Evolutionary conservation across 2,329 filamentous ascomycete genomes (phyloP).

Genomic region (Sphaceloma murrayae): DNA sequence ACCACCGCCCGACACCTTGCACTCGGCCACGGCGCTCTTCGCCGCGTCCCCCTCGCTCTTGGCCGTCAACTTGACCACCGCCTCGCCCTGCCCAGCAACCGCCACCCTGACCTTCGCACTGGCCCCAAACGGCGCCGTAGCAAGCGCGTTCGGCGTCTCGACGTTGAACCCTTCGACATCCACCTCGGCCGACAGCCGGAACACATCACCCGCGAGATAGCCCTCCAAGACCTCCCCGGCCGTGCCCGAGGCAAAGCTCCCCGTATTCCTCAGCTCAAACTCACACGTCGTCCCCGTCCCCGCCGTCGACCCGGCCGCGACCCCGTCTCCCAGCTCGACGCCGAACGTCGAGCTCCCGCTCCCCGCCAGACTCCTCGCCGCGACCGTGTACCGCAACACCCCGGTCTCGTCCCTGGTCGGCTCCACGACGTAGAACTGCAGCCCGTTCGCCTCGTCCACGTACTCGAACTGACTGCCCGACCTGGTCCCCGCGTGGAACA

Average conservation of each 20-base stretch:
- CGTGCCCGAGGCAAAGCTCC: slow-evolving; percentile 25
- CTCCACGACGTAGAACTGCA: slow-evolving; percentile 44
- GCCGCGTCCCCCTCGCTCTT: slow-evolving; percentile 5
- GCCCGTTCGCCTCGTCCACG: slow-evolving; percentile 38
- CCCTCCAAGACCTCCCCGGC: slow-evolving; percentile 27
- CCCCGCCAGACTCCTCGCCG: slow-evolving; percentile 37
- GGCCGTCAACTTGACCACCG: slow-evolving; percentile 32
- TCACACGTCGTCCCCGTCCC: slow-evolving; percentile 36
- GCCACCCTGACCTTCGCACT: slow-evolving; percentile 23
- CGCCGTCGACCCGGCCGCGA: slow-evolving; percentile 25
- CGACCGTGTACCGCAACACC: slow-evolving; percentile 42
- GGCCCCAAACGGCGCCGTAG: not conserved
- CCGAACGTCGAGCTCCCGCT: slow-evolving; percentile 29
- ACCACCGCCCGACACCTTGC: not conserved
- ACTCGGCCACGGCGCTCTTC: slow-evolving; percentile 2
- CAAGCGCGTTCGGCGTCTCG: slow-evolving; percentile 27
- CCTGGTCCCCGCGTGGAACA: slow-evolving; percentile 46
- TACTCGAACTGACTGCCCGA: slow-evolving; percentile 44
- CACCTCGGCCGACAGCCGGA: slow-evolving; percentile 38
- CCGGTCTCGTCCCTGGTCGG: slow-evolving; percentile 35
- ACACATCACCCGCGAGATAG: slow-evolving; percentile 40
- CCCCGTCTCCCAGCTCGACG: slow-evolving; percentile 33
- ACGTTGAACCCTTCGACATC: slow-evolving; percentile 40
- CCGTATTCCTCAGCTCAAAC: slow-evolving; percentile 42
- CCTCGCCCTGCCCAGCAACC: slow-evolving; percentile 34